Evolutionary conservation across 2,329 filamentous ascomycete genomes (phyloP).

Genomic region (Trichoderma harzianum): DNA sequence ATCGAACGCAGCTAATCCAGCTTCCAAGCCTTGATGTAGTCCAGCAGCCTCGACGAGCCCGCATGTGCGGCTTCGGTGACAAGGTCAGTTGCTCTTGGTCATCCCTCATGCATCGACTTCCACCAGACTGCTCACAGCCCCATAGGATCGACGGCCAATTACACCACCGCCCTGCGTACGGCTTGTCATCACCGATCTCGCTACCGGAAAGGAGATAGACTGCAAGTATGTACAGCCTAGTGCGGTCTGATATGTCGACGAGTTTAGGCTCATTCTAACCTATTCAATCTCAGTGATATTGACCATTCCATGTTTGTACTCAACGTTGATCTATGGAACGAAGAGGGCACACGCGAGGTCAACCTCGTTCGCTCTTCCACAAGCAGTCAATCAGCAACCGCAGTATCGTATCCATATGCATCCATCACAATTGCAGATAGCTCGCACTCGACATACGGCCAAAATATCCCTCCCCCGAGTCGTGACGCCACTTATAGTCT

Average conservation of each 20-base stretch:
- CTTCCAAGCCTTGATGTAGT: constrained; percentile 65
- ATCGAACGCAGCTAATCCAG: constrained; percentile 20
- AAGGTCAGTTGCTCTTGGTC: constrained; percentile 67
- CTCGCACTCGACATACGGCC: constrained; percentile 29
- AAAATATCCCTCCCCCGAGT: constrained; percentile 37
- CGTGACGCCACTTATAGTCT: constrained; percentile 36
- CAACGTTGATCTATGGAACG: constrained; percentile 66
- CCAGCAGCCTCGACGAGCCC: constrained; percentile 87
- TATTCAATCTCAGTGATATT: constrained; percentile 31
- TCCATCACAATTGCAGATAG: constrained; percentile 40
- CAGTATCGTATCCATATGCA: constrained; percentile 72
- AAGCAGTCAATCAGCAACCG: constrained; percentile 71
- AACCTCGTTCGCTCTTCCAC: constrained; percentile 63
- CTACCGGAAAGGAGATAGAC: constrained; percentile 76
- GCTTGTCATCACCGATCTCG: constrained; percentile 71
- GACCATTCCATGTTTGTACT: constrained; percentile 49
- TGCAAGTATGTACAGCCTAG: constrained; percentile 60
- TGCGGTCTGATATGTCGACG: neutral
- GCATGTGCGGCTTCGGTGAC: constrained; percentile 99
- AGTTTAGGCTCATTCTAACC: neutral
- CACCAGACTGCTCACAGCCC: neutral
- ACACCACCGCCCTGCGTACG: constrained; percentile 91
- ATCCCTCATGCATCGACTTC: neutral
- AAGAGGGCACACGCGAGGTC: constrained; percentile 61
- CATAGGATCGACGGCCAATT: constrained; percentile 86